phyloP scores from a whole-genome alignment of 2,329 filamentous ascomycete genomes.

The Penicillium brasilianum region DNA sequence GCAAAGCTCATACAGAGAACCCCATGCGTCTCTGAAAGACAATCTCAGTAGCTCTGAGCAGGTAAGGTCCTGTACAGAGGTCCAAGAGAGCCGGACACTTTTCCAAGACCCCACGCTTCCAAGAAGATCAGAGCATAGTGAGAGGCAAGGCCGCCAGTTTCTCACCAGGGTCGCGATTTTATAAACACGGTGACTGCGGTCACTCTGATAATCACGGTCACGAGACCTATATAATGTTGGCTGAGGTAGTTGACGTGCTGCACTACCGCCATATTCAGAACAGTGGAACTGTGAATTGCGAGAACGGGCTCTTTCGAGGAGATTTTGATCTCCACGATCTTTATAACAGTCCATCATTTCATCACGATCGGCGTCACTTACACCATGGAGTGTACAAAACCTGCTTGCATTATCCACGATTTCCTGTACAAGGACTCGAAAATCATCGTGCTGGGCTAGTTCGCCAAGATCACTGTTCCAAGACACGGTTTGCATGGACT shows the following conservation, averaged over 20 bases:
- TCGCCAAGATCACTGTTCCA: conserved; percentile 29
- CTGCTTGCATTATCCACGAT: conserved; percentile 20
- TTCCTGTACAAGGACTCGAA: conserved; percentile 17
- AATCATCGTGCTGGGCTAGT: conserved; percentile 29
- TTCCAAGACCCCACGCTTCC: conserved; percentile 11
- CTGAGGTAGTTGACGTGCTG: not conserved
- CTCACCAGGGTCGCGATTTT: conserved; percentile 23
- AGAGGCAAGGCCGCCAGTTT: conserved; percentile 18
- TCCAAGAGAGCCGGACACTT: not conserved
- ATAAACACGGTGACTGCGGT: conserved; percentile 17
- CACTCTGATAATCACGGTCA: conserved; percentile 15
- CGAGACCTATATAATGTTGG: conserved; percentile 11
- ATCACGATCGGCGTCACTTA: conserved; percentile 2
- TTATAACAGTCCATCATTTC: conserved; percentile 5
- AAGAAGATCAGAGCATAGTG: conserved; percentile 1
- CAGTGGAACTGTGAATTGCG: conserved; percentile 14
- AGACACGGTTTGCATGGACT: conserved; percentile 29
- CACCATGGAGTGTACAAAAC: conserved; percentile 20
- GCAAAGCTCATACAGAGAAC: conserved; percentile 24
- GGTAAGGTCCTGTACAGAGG: not conserved
- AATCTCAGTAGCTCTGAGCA: conserved; percentile 16
- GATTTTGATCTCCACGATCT: conserved; percentile 17
- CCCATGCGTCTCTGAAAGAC: conserved; percentile 18
- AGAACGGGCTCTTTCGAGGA: conserved; percentile 27
- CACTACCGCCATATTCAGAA: conserved; percentile 14